Conservation (phyloP, 495 filamentous ascomycete genomes). For the Annulohypoxylon nitens region DNA sequence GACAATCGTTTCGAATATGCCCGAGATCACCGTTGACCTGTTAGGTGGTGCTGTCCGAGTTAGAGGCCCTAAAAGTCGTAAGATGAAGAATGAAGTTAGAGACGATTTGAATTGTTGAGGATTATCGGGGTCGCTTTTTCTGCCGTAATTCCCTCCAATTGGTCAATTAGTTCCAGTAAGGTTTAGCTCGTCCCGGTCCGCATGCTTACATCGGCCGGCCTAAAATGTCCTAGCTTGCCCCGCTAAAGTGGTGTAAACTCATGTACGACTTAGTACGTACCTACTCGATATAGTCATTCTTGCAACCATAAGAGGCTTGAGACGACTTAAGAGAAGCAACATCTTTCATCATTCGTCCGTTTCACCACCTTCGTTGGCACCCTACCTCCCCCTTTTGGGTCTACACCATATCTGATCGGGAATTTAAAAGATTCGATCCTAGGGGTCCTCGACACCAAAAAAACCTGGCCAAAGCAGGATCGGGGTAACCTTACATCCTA, state of each 20-base stretch:
- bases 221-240: conserved; percentile 34
- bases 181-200: conserved; percentile 35
- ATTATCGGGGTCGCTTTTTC: conserved; percentile 47
- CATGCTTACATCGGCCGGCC: conserved; percentile 35
- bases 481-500: conserved; percentile 34
- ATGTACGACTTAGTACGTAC: conserved; percentile 13
- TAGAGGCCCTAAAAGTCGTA: background rate
- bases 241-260: background rate
- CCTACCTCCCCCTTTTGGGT: conserved; percentile 40
- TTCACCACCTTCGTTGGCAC: conserved; percentile 17
- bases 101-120: conserved; percentile 42
- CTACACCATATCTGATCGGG: conserved; percentile 45
- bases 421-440: conserved; percentile 47
- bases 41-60: background rate
- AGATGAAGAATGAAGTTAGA: conserved; percentile 22
- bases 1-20: conserved; percentile 40
- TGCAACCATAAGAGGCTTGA: background rate
- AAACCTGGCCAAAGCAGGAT: conserved; percentile 30
- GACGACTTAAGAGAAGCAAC: background rate
- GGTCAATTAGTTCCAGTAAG: conserved; percentile 38
- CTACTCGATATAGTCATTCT: conserved; percentile 16
- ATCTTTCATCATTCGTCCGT: conserved; percentile 26
- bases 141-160: conserved; percentile 30
- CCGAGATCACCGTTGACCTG: conserved; percentile 26
- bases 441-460: conserved; percentile 4